Percentiles rank a stretch among this genome's conserved stretches.
Evolutionary conservation across 164 flowering plant genomes (phyloP).

Genomic region (Paratinospora sagittata): DNA sequence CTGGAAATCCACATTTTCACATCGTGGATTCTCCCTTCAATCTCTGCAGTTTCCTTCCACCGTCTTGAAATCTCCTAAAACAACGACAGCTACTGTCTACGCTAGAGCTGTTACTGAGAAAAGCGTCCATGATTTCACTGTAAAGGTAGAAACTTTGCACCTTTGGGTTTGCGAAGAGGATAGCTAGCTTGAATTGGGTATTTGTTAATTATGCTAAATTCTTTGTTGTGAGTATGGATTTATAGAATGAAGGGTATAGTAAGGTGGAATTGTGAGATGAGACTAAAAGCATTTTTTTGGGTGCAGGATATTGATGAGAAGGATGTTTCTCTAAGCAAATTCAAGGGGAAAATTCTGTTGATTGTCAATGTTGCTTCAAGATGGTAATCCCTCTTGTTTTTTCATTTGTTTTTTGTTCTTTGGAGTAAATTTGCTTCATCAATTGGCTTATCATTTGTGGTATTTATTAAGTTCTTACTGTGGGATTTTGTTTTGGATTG

Average conservation of each 20-base stretch:
- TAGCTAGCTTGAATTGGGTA: too few relatives aligned
- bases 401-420: background rate
- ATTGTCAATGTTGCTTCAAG: constrained; percentile 88
- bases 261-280: background rate
- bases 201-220: too few relatives aligned
- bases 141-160: constrained; percentile 52
- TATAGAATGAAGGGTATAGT: background rate
- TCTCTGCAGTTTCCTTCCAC: constrained; percentile 19
- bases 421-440: background rate
- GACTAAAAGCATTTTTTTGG: constrained; percentile 8
- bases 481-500: constrained; percentile 16
- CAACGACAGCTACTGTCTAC: constrained; percentile 28
- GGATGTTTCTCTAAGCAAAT: constrained; percentile 71
- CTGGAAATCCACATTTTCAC: constrained; percentile 35
- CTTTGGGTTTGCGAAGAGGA: background rate
- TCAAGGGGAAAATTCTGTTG: constrained; percentile 79
- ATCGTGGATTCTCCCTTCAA: constrained; percentile 31
- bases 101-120: constrained; percentile 81
- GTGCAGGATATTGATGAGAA: constrained; percentile 85
- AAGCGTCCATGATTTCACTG: constrained; percentile 67
- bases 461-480: constrained; percentile 10
- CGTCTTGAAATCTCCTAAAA: constrained; percentile 28
- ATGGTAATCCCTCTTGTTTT: constrained; percentile 44
- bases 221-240: too few relatives aligned
- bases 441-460: background rate